Conservation (phyloP, 2,329 filamentous ascomycete genomes). For the Aotearoamyces nothofagi region DNA sequence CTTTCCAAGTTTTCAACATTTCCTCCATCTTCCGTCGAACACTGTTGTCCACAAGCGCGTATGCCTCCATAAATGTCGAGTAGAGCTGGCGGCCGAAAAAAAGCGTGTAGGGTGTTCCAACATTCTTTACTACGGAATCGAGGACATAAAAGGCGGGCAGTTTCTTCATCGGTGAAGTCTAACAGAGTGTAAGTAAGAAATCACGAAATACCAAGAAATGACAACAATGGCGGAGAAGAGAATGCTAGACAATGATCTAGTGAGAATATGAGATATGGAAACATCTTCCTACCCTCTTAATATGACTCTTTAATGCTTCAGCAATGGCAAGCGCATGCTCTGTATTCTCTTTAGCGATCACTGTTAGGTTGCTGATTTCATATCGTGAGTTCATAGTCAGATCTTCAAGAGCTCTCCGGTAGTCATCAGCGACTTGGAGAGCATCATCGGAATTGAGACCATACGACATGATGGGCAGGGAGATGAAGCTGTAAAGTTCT, state of each 20-base stretch:
- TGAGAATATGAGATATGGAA: slow-evolving; percentile 13
- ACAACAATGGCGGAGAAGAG: no score
- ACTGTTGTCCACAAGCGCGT: slow-evolving; percentile 69
- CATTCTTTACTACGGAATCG: slow-evolving; percentile 97
- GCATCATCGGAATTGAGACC: slow-evolving; percentile 51
- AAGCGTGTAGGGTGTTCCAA: slow-evolving; percentile 91
- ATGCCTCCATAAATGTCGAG: slow-evolving; percentile 92
- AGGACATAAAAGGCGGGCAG: slow-evolving; percentile 93
- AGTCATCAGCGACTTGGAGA: slow-evolving; percentile 94
- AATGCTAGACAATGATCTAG: slow-evolving; percentile 8
- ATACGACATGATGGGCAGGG: slow-evolving; percentile 42
- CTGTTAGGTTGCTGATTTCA: slow-evolving; percentile 93
- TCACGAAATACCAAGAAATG: no score
- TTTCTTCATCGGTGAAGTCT: slow-evolving; percentile 83
- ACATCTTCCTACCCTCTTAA: slow-evolving; percentile 63
- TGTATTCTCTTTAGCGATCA: slow-evolving; percentile 95
- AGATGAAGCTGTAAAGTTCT: slow-evolving; percentile 6
- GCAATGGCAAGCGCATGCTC: slow-evolving; percentile 91
- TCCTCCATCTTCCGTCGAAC: slow-evolving; percentile 89
- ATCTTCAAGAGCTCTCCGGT: slow-evolving; percentile 83
- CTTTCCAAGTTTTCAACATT: slow-evolving; percentile 96
- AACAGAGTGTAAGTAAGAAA: slow-evolving; percentile 25
- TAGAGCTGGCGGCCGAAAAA: slow-evolving; percentile 89
- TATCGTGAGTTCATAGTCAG: slow-evolving; percentile 80
- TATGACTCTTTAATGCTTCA: slow-evolving; percentile 79